These are phyloP conservation scores for Schwanniomyces yamadae DNA, from an alignment of 805 yeast genomes.

Conservation along the genomic window DNA sequence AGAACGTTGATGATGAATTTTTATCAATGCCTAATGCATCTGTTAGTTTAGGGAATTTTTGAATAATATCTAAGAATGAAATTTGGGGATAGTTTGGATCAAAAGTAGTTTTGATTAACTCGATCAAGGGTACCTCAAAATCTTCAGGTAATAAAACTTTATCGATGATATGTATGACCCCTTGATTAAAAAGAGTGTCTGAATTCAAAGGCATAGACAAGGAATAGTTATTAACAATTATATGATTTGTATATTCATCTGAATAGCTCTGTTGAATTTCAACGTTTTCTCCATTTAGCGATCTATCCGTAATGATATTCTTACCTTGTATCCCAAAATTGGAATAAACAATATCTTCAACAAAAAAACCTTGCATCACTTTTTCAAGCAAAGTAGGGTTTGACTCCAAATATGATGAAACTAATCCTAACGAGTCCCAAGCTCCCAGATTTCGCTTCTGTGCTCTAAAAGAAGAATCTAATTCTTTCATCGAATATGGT, in stretches of 20 bases:
- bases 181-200: constrained; percentile 77
- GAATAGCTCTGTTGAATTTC: constrained; percentile 18
- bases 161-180: constrained; percentile 75
- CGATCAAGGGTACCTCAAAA: constrained; percentile 51
- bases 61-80: constrained; percentile 47
- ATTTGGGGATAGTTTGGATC: constrained; percentile 26
- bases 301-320: constrained; percentile 13
- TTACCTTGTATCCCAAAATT: constrained; percentile 43
- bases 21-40: constrained; percentile 38
- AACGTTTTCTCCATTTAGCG: constrained; percentile 29
- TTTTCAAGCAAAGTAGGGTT: constrained; percentile 51
- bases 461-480: too few relatives aligned
- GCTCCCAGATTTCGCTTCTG: too few relatives aligned
- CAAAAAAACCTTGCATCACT: constrained; percentile 56
- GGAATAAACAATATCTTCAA: constrained; percentile 66
- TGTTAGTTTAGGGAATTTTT: constrained; percentile 39
- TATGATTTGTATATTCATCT: constrained; percentile 21
- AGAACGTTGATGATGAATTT: constrained; percentile 35
- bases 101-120: constrained; percentile 57
- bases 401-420: constrained; percentile 54
- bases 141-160: constrained; percentile 56
- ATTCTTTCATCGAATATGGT: too few relatives aligned
- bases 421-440: constrained; percentile 65
- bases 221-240: constrained; percentile 31
- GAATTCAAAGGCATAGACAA: constrained; percentile 42